Conservation (phyloP, 106 monocot genomes). For the Dioscorea alata region DNA sequence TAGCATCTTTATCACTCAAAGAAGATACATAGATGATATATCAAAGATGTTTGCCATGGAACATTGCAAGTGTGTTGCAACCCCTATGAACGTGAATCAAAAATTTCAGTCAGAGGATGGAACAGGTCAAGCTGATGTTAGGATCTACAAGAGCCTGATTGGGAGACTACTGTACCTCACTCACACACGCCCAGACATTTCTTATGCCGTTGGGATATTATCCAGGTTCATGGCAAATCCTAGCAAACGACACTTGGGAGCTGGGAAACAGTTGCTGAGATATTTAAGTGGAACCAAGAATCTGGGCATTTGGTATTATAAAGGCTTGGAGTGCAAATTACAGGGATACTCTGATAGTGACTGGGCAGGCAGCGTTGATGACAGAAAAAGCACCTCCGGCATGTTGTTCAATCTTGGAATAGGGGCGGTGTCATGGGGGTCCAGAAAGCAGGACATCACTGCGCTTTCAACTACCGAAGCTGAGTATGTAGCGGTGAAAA, state of each 20-base stretch:
- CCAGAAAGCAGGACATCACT: neutral
- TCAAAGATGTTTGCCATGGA: conserved; percentile 8
- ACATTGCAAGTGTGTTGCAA: conserved; percentile 3
- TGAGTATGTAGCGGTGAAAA: conserved; percentile 4
- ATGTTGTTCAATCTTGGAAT: neutral
- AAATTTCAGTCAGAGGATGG: too few species aligned
- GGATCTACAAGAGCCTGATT: neutral
- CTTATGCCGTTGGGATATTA: conserved; percentile 1
- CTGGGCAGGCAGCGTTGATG: neutral
- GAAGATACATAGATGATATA: neutral
- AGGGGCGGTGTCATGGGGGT: too few species aligned
- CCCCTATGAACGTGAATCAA: conserved; percentile 2
- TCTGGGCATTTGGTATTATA: too few species aligned
- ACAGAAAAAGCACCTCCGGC: neutral
- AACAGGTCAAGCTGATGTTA: too few species aligned
- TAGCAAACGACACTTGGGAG: too few species aligned
- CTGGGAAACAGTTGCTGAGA: too few species aligned
- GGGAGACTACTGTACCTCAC: neutral
- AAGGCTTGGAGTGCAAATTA: too few species aligned
- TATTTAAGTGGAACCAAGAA: too few species aligned
- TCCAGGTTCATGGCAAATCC: too few species aligned
- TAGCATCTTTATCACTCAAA: neutral
- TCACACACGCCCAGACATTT: neutral
- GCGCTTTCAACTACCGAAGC: conserved; percentile 6
- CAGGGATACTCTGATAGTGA: too few species aligned